Evolutionary conservation across 2,329 filamentous ascomycete species (phyloP), one percentile per base, ranked within the genome.

Genomic region (Biscogniauxia marginata): DNA sequence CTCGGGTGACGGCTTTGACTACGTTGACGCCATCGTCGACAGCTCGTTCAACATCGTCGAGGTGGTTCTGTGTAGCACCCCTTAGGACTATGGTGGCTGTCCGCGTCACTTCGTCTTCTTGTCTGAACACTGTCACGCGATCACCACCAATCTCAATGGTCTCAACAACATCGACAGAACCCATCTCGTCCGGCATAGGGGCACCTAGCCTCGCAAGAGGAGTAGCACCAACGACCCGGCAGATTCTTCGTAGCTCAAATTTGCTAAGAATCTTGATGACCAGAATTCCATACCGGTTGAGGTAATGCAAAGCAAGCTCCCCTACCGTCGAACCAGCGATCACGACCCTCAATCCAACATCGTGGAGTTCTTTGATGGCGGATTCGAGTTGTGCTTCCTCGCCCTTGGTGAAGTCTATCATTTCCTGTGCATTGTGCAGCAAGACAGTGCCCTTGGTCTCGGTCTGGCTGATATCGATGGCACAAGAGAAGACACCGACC

Each of bases 131-230:
- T 45, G 95, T 99, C 57, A 99, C 96, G 60, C 95, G 89, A 79
- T 99, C 95, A 66, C 95, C 95, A 63, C 95, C 95, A 72, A 99
- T 98, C 77, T 99, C 95, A 46, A 96, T 83, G 1, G 96, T 98
- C 83, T 99, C 95, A 25, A 99, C 95, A 55, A 99, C 76, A 72
- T 99, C 95, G 62, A 99, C 86, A 67, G 78, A 89, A 63, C 95
- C 95, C 93, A 96, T 98, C 82, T 99, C 95, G 67, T 99, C 95
- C n/a, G 96, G 95, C 95, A 99, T 99, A 46, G 95, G 95, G 16
- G 96, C 95, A 63, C 95, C 95, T 49, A 99, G 82, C 67, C 95
- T 89, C 52, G 96, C 96, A 60, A 99, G 84, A n/a, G 95, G 95
- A 13, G 95, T 97, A 55, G 95, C 95, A 61, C 93, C 93, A 52